phyloP scores from a whole-genome alignment of 2,329 filamentous ascomycete genomes.

The Penicillium sp. region DNA sequence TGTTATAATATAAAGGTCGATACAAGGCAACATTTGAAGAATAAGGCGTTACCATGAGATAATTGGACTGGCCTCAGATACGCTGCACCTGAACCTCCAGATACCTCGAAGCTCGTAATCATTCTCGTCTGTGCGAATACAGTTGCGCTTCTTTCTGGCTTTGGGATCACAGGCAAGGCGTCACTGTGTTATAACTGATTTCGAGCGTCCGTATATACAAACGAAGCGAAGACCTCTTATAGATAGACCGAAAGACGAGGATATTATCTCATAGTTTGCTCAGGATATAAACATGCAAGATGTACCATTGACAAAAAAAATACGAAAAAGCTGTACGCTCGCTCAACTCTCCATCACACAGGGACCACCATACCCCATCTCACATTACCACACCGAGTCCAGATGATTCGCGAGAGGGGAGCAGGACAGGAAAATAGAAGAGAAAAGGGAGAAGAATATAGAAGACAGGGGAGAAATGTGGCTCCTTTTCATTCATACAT shows the following conservation, averaged over 20 bases:
- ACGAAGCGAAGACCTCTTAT: background rate
- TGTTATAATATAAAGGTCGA: too few species aligned
- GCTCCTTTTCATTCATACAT: slow-evolving; percentile 16
- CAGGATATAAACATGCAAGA: slow-evolving; percentile 13
- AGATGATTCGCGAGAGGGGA: background rate
- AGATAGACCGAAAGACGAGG: background rate
- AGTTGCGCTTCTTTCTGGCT: too few species aligned
- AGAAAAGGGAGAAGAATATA: slow-evolving; percentile 7
- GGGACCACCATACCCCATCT: slow-evolving; percentile 10
- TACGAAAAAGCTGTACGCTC: slow-evolving; percentile 18
- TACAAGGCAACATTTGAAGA: too few species aligned
- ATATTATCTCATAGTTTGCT: background rate
- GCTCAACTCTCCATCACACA: slow-evolving; percentile 20
- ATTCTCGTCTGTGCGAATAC: too few species aligned
- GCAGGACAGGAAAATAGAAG: slow-evolving; percentile 9
- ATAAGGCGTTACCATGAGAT: too few species aligned
- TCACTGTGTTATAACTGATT: too few species aligned
- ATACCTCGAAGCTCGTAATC: too few species aligned
- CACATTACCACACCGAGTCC: slow-evolving; percentile 17
- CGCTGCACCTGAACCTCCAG: too few species aligned
- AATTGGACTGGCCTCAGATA: too few species aligned
- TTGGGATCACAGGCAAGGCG: too few species aligned
- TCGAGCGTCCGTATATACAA: background rate
- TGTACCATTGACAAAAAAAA: slow-evolving; percentile 12
- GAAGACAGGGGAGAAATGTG: slow-evolving; percentile 4